A percentile compares a stretch with the other conserved stretches of the same genome.
Evolutionary conservation across 306 rosid genomes (phyloP).

Genomic region (Quercus mongolica): DNA sequence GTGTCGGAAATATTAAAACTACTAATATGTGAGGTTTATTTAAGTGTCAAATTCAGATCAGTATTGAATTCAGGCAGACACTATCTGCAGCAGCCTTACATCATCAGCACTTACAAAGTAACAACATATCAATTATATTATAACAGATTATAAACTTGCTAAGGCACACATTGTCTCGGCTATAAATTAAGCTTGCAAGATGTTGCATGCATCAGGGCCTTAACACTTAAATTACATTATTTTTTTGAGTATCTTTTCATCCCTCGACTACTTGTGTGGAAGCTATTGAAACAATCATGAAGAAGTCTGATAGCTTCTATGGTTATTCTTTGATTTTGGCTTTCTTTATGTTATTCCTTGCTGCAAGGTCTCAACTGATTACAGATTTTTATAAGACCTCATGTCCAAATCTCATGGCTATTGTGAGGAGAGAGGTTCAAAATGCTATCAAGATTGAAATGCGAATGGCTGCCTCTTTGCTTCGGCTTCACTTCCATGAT

Average conservation of each 20-base stretch:
- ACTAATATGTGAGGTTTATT: background rate
- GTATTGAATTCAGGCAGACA: background rate
- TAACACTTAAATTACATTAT: background rate
- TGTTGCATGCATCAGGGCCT: background rate
- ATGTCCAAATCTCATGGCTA: slow-evolving; percentile 53
- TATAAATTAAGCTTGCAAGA: background rate
- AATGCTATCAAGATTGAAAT: slow-evolving; percentile 58
- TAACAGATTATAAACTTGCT: background rate
- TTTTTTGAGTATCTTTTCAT: background rate
- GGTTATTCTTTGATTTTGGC: slow-evolving; percentile 23
- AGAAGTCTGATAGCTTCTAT: slow-evolving; percentile 11
- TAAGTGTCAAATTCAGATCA: background rate
- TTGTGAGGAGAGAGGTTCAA: slow-evolving; percentile 56
- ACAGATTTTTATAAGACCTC: slow-evolving; percentile 58
- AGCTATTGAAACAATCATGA: slow-evolving; percentile 18
- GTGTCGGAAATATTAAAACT: background rate
- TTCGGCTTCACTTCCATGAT: slow-evolving; percentile 93
- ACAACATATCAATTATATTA: background rate
- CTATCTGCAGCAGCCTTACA: background rate
- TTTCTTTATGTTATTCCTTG: slow-evolving; percentile 36
- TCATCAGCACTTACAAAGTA: background rate
- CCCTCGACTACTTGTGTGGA: background rate
- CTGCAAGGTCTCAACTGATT: slow-evolving; percentile 50
- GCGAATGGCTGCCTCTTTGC: slow-evolving; percentile 87
- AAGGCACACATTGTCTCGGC: background rate